A percentile compares a stretch with the other conserved stretches of the same genome.
Conservation (phyloP, 768 basidiomycete species). For the Russula griseocarnosa region DNA sequence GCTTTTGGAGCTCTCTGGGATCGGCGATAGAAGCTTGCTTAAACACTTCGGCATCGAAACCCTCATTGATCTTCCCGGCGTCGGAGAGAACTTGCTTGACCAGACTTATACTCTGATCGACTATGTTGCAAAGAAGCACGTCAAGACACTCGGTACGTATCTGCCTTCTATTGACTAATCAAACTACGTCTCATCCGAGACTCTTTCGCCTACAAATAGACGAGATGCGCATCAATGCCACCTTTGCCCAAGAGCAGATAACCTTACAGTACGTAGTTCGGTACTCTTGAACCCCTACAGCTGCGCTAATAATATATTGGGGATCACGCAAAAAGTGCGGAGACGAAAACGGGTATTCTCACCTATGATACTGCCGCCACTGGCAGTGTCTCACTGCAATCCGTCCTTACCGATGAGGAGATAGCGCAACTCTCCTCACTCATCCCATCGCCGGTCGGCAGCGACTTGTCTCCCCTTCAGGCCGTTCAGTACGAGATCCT, state of each 20-base stretch:
- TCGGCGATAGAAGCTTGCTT: slow-evolving; percentile 40
- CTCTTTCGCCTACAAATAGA: slow-evolving; percentile 5
- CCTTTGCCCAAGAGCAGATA: slow-evolving; percentile 19
- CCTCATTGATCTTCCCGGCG: slow-evolving; percentile 42
- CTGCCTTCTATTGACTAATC: not conserved
- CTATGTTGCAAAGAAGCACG: slow-evolving; percentile 15
- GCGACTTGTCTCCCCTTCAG: slow-evolving; percentile 21
- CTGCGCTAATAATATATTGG: not conserved
- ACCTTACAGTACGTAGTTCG: slow-evolving; percentile 9
- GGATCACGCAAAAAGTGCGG: slow-evolving; percentile 1
- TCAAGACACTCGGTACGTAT: slow-evolving; percentile 24
- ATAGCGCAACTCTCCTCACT: slow-evolving; percentile 21
- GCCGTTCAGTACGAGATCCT: slow-evolving; percentile 23
- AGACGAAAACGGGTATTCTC: slow-evolving; percentile 14
- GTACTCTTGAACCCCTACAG: not conserved
- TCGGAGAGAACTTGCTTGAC: slow-evolving; percentile 42
- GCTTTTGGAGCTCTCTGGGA: slow-evolving; percentile 29
- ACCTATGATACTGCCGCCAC: slow-evolving; percentile 27
- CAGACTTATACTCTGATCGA: slow-evolving; percentile 27
- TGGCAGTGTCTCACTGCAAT: slow-evolving; percentile 20
- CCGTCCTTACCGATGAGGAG: slow-evolving; percentile 23
- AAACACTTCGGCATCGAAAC: slow-evolving; percentile 35
- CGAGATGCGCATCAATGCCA: slow-evolving; percentile 21
- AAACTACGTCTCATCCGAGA: not conserved
- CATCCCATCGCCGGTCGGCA: slow-evolving; percentile 14